Evolutionary conservation across 179 eudicot species (phyloP).

Genomic region (Patellifolia procumbens): DNA sequence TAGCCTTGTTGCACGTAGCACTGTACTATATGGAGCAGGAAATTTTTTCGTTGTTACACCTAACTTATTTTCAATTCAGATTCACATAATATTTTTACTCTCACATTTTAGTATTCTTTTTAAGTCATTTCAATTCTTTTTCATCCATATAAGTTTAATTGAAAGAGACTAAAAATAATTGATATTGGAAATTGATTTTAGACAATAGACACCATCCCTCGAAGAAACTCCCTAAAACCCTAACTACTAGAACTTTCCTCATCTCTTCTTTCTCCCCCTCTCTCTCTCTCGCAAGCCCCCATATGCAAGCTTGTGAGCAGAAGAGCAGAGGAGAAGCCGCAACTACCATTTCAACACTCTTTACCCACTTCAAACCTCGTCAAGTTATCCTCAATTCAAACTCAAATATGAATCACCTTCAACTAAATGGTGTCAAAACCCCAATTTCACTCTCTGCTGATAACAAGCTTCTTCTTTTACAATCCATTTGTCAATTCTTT

Average conservation of each 20-base stretch:
- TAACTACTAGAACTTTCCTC: slow-evolving; percentile 3
- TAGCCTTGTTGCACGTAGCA: too few species aligned
- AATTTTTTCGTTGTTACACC: too few species aligned
- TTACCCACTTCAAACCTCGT: slow-evolving; percentile 29
- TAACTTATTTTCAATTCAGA: too few species aligned
- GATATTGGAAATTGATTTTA: too few species aligned
- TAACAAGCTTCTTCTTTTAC: slow-evolving; percentile 37
- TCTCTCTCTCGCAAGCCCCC: background rate
- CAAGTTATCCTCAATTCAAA: slow-evolving; percentile 24
- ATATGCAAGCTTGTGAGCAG: slow-evolving; percentile 20
- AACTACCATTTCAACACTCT: background rate
- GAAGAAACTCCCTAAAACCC: slow-evolving; percentile 24
- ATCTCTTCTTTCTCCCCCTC: background rate
- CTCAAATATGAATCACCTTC: slow-evolving; percentile 15
- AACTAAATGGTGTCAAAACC: slow-evolving; percentile 11
- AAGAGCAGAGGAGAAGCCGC: slow-evolving; percentile 13
- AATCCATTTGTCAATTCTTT: slow-evolving; percentile 48
- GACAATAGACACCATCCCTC: background rate
- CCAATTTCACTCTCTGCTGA: slow-evolving; percentile 23
- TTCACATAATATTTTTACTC: too few species aligned
- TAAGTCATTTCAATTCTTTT: too few species aligned
- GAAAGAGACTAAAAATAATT: too few species aligned
- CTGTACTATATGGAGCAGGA: too few species aligned
- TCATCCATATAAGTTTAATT: too few species aligned
- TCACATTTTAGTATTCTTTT: too few species aligned